A percentile compares a stretch with the other conserved stretches of the same genome.
These are phyloP conservation scores for Colletotrichum chrysophilum DNA, from an alignment of 2,329 filamentous ascomycete genomes.

Conservation along the genomic window DNA sequence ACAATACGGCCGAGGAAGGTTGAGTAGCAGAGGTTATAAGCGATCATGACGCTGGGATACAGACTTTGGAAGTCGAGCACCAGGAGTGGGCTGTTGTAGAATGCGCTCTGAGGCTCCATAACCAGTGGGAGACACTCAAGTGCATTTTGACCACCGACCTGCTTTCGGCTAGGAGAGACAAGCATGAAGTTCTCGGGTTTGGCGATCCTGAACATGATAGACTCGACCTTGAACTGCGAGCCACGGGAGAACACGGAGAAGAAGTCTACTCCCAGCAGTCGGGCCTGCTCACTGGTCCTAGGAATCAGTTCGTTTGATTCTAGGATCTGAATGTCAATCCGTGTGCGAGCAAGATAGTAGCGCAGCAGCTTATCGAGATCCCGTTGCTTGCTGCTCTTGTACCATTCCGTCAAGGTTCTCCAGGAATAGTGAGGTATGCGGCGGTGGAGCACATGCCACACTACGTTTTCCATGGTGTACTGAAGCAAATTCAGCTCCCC, in stretches of 20 bases:
- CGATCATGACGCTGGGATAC: slow-evolving; percentile 98
- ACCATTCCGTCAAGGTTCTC: slow-evolving; percentile 82
- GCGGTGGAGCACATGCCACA: slow-evolving; percentile 86
- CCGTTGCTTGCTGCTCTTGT: slow-evolving; percentile 68
- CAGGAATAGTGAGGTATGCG: slow-evolving; percentile 89
- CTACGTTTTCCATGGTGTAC: slow-evolving; percentile 96
- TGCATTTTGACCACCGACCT: slow-evolving; percentile 93
- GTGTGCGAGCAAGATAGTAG: slow-evolving; percentile 78
- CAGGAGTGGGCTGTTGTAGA: slow-evolving; percentile 87
- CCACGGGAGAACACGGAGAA: slow-evolving; percentile 94
- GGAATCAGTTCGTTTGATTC: slow-evolving; percentile 88
- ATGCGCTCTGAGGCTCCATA: slow-evolving; percentile 95
- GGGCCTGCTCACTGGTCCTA: slow-evolving; percentile 91
- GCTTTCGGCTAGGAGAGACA: slow-evolving; percentile 86
- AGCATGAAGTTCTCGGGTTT: slow-evolving; percentile 95
- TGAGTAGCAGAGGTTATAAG: slow-evolving; percentile 98
- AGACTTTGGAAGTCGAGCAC: slow-evolving; percentile 96
- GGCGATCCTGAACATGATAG: slow-evolving; percentile 97
- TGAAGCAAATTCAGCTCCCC: slow-evolving; percentile 90
- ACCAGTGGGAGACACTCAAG: slow-evolving; percentile 93
- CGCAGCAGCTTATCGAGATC: slow-evolving; percentile 77
- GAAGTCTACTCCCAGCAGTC: slow-evolving; percentile 92
- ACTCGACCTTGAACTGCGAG: slow-evolving; percentile 98
- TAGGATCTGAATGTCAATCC: slow-evolving; percentile 87
- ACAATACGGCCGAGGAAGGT: slow-evolving; percentile 89